phyloP scores from a whole-genome alignment of 2,329 filamentous ascomycete species.

The Sclerotiophoma versabilis region DNA sequence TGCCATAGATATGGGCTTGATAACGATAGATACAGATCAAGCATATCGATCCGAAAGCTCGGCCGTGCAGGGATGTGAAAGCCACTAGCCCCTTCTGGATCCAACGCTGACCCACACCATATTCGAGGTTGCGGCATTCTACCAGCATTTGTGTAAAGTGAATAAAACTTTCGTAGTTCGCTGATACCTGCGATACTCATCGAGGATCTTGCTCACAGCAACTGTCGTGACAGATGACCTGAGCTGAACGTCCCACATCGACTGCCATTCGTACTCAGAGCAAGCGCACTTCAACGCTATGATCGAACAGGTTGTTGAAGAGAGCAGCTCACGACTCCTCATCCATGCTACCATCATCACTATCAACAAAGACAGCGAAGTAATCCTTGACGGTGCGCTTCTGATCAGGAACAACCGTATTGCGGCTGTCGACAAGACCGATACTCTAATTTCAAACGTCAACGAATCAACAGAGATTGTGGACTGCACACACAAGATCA shows the following conservation, averaged over 20 bases:
- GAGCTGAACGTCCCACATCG: no score
- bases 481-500: constrained; percentile 41
- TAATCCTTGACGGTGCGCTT: constrained; percentile 58
- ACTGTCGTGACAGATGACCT: no score
- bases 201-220: no score
- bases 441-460: constrained; percentile 28
- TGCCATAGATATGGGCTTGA: not conserved
- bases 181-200: no score
- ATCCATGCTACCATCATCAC: constrained; percentile 61
- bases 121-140: no score
- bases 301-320: not conserved
- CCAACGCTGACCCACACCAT: not conserved
- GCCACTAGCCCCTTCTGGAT: not conserved
- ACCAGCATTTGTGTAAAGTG: no score
- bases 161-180: not conserved
- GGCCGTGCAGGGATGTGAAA: constrained; percentile 2
- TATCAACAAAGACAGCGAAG: constrained; percentile 54
- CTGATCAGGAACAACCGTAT: constrained; percentile 53
- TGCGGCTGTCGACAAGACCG: constrained; percentile 53
- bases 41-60: not conserved
- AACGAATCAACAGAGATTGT: constrained; percentile 19
- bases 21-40: not conserved
- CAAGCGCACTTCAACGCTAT: not conserved
- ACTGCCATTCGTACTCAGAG: not conserved
- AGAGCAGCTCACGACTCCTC: constrained; percentile 45